A percentile compares a stretch with the other conserved stretches of the same genome.
Conservation (phyloP, 495 filamentous ascomycete genomes). For the Talaromyces trachyspermus region DNA sequence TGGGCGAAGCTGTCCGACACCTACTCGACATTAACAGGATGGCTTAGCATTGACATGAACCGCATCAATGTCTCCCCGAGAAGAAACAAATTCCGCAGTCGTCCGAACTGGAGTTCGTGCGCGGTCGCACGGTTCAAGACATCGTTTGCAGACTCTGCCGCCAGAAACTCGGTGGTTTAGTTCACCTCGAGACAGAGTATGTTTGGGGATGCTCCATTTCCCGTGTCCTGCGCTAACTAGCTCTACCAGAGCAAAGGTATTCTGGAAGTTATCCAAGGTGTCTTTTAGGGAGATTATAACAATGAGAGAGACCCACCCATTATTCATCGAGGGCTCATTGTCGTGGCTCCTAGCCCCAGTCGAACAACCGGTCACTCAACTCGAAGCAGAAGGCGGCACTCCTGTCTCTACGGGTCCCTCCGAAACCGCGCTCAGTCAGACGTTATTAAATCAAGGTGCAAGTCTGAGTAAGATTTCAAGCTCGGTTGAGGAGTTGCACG, state of each 20-base stretch:
- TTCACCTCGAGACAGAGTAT: slow-evolving; percentile 34
- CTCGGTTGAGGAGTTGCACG: slow-evolving; percentile 37
- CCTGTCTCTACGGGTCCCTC: background rate
- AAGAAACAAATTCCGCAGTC: slow-evolving; percentile 36
- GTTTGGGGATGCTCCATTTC: background rate
- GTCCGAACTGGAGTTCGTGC: slow-evolving; percentile 31
- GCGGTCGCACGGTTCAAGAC: slow-evolving; percentile 36
- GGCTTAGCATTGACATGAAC: slow-evolving; percentile 38
- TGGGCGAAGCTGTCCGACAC: slow-evolving; percentile 38
- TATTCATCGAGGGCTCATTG: slow-evolving; percentile 30
- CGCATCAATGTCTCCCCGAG: slow-evolving; percentile 35
- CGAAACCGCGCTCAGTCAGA: slow-evolving; percentile 18
- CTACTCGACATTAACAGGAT: slow-evolving; percentile 34
- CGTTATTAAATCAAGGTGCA: slow-evolving; percentile 36
- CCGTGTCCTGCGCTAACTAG: background rate
- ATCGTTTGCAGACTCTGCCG: slow-evolving; percentile 39
- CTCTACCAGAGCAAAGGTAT: slow-evolving; percentile 28
- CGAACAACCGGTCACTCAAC: background rate
- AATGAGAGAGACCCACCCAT: slow-evolving; percentile 36
- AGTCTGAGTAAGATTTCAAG: slow-evolving; percentile 39
- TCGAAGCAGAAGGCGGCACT: background rate
- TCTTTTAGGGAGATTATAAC: slow-evolving; percentile 40
- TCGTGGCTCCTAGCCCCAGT: slow-evolving; percentile 1
- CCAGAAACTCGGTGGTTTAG: slow-evolving; percentile 34
- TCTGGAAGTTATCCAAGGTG: slow-evolving; percentile 41